Base-by-base conservation (phyloP, 208 protist genomes). In the Crithidia sp. region DNA sequence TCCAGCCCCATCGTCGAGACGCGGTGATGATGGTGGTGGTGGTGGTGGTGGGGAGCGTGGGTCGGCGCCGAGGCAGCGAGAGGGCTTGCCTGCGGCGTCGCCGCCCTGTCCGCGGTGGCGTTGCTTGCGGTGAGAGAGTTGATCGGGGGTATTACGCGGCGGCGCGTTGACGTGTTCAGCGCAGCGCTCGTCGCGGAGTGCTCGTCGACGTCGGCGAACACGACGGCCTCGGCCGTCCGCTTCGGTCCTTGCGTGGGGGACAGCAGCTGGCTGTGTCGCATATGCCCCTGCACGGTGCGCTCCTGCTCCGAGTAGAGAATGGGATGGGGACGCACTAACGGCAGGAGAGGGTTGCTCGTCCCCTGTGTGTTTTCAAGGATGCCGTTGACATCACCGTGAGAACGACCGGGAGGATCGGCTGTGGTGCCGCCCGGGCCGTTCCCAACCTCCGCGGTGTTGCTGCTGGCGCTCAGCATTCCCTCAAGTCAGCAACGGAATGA, bases 281-380 rank as follows among this genome's bases (percentile, higher is more conserved):
- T 14, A 36, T 68, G 64, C 37, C 36, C 37, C 37, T 59, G 52
- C 8, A 40, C 52, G 10, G 64, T 68, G 64, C n/a, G 64, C 14
- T 44, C 50, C 13, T 57, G 52, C 52, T 68, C 64, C 52, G 52
- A 57, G 64, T 68, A 57, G 37, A 68, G 52, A n/a, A 68, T 56
- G 3, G 50, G 64, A 4, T 47, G 19, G 13, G 4, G 64, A 6
- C 40, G 6, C 3, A 59, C 52, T 8, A 68, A 3, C 2, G 64
- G 64, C 39, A 47, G 19, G 4, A 47, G 40, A 2, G 50, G 52
- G 16, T 59, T 59, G 40, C 50, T 68, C 39, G 52, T 57, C 39
- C n/a, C 52, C 14, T 68, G 50, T 2, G 49, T 17, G 52, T 49
- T 57, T 14, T 59, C 64, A 3, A 14, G 8, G 7, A 6, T 59